Evolutionary conservation across 306 rosid genomes (phyloP).

Genomic region (Malus asiatica): DNA sequence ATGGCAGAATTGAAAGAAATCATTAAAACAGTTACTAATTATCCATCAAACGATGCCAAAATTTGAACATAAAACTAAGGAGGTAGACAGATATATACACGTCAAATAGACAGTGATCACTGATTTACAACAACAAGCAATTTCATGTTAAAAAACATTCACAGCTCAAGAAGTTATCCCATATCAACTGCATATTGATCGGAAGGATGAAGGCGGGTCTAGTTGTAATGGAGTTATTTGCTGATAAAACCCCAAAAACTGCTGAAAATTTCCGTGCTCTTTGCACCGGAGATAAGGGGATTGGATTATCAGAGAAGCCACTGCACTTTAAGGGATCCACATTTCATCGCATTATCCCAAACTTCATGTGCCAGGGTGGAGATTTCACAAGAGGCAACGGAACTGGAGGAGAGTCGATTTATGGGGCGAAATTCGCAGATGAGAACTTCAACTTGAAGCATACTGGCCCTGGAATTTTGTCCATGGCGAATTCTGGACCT

Average conservation of each 20-base stretch:
- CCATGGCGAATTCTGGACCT: constrained; percentile 82
- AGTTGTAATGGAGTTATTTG: constrained; percentile 64
- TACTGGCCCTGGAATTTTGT: constrained; percentile 68
- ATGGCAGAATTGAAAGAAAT: background rate
- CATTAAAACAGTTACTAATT: background rate
- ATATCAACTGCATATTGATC: constrained; percentile 36
- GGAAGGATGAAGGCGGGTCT: constrained; percentile 76
- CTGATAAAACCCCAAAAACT: constrained; percentile 68
- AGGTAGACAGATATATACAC: background rate
- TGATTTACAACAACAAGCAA: background rate
- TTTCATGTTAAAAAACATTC: constrained; percentile 23
- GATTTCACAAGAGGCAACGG: constrained; percentile 81
- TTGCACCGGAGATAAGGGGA: constrained; percentile 73
- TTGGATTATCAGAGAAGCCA: constrained; percentile 56
- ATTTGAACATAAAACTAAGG: background rate
- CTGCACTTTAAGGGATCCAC: constrained; percentile 66
- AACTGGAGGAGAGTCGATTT: constrained; percentile 85
- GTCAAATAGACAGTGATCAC: background rate
- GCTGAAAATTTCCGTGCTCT: constrained; percentile 91
- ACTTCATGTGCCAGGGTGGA: constrained; percentile 85
- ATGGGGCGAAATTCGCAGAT: constrained; percentile 55
- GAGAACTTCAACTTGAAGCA: constrained; percentile 76
- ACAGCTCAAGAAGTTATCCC: constrained; percentile 30
- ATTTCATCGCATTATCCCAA: constrained; percentile 75
- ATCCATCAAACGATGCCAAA: background rate